These are phyloP conservation scores for Funneliformis caledonium DNA, from an alignment of 371 early-diverging fungal genomes.

Conservation along the genomic window DNA sequence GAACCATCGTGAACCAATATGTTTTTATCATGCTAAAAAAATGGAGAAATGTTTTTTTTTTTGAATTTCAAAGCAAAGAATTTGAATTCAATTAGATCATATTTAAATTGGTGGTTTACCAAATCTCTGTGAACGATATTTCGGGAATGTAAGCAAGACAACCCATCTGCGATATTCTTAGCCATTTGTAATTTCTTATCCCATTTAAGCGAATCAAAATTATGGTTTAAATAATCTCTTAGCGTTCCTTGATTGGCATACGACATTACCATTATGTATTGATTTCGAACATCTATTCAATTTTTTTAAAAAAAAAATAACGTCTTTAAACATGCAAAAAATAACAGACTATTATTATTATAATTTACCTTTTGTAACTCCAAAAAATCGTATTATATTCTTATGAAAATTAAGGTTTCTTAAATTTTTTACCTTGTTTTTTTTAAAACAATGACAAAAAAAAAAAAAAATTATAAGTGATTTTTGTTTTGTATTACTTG, in stretches of 20 bases:
- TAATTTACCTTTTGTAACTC: neutral
- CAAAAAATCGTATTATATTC: neutral
- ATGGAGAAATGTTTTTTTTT: too few relatives aligned
- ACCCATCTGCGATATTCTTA: neutral
- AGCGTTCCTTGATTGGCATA: neutral
- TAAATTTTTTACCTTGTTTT: neutral
- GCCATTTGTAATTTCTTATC: neutral
- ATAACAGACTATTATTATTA: too few relatives aligned
- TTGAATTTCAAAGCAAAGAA: too few relatives aligned
- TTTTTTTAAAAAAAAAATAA: too few relatives aligned
- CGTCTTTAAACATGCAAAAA: too few relatives aligned
- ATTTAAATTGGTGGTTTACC: neutral
- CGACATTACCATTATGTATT: neutral
- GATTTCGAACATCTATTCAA: neutral
- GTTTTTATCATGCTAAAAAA: neutral
- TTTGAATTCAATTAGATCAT: too few relatives aligned
- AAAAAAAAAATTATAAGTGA: too few relatives aligned
- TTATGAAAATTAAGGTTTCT: neutral
- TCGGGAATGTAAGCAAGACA: neutral
- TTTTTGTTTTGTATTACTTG: too few relatives aligned
- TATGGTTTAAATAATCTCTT: neutral
- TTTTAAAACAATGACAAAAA: too few relatives aligned
- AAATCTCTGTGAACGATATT: neutral
- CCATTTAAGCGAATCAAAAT: neutral
- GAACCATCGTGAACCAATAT: neutral